These are phyloP conservation scores for Alternaria arbusti DNA, from an alignment of 2,329 filamentous ascomycete genomes.

Conservation along the genomic window DNA sequence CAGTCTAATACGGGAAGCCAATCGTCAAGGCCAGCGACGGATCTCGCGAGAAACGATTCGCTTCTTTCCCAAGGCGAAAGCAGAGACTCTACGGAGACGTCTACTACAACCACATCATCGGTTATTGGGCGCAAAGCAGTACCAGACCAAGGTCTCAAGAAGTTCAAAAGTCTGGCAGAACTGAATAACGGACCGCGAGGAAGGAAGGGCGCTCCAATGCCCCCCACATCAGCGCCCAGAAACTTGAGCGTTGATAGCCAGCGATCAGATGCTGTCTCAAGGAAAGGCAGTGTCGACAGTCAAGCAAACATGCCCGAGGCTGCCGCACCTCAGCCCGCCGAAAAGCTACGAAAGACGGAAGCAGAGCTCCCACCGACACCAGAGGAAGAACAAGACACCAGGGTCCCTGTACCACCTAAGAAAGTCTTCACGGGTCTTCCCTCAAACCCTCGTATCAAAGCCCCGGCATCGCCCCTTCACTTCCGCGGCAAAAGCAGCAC, in stretches of 20 bases:
- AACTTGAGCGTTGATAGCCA: slow-evolving; percentile 17
- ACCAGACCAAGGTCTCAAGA: slow-evolving; percentile 24
- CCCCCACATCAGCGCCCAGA: slow-evolving; percentile 29
- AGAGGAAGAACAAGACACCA: slow-evolving; percentile 25
- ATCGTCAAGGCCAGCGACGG: slow-evolving; percentile 26
- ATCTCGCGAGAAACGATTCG: slow-evolving; percentile 36
- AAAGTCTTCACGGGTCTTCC: slow-evolving; percentile 37
- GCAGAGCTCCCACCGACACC: slow-evolving; percentile 41
- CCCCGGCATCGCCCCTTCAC: slow-evolving; percentile 33
- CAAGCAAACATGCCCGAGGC: neutral
- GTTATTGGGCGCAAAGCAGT: slow-evolving; percentile 39
- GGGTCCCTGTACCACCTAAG: slow-evolving; percentile 25
- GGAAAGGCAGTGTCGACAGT: slow-evolving; percentile 3
- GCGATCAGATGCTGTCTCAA: neutral
- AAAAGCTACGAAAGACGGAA: slow-evolving; percentile 7
- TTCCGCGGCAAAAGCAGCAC: slow-evolving; percentile 47
- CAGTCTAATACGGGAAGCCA: slow-evolving; percentile 29
- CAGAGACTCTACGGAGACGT: neutral
- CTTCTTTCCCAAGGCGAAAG: slow-evolving; percentile 30
- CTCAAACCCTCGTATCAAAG: slow-evolving; percentile 37
- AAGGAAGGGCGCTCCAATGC: slow-evolving; percentile 29
- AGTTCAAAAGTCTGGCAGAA: slow-evolving; percentile 39
- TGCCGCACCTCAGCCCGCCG: slow-evolving; percentile 1
- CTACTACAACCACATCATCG: slow-evolving; percentile 10
- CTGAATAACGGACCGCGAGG: slow-evolving; percentile 38